Evolutionary conservation across 169 alveolate genomes (phyloP), one percentile per base, ranked within the genome.

Genomic region (Cryptosporidium felis): DNA sequence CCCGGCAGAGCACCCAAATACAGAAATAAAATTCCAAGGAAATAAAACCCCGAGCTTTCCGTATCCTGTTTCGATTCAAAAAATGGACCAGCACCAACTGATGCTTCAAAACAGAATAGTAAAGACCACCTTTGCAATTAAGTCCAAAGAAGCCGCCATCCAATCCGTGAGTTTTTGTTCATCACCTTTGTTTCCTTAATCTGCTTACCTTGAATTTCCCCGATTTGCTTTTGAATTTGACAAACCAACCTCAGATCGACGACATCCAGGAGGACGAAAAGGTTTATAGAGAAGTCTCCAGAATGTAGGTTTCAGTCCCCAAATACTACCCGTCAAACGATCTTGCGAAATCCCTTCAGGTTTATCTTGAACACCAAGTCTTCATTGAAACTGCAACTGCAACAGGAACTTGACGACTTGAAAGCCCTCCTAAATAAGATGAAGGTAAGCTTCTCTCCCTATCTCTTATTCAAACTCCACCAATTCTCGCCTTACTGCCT

Each of bases 111-210:
- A 74, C 32, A 74, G 42, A 58, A 74, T 74, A 23, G 74, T 74
- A 9, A 74, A 74, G 58, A 74, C 85, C 10, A 74, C 85, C n/a
- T 53, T 74, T 34, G 85, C 85, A 5, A 74, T 74, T 21, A 74
- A 74, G 45, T 49, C 85, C 9, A 74, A 74, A 23, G 85, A 74
- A 36, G 85, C 85, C 8, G 85, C 85, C 1, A 74, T 74, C 36
- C 85, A 74, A 53, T 74, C 85, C 21, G 85, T 74, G 56, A 51
- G 85, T 53, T 2, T 18, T 18, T 26, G 14, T 1, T 30, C 51
- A 44, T n/a, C n/a, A 56, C 23, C 16, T 16, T 28, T 10, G 10
- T 16, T 56, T 23, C 16, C 16, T 16, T 10, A 8, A 16, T 6
- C 34, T 28, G 10, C 40, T 28, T 12, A 8, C 51, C 40, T 61